Evolutionary conservation across 306 rosid genomes (phyloP), one percentile per base, ranked within the genome.

Genomic region (Senna tora): DNA sequence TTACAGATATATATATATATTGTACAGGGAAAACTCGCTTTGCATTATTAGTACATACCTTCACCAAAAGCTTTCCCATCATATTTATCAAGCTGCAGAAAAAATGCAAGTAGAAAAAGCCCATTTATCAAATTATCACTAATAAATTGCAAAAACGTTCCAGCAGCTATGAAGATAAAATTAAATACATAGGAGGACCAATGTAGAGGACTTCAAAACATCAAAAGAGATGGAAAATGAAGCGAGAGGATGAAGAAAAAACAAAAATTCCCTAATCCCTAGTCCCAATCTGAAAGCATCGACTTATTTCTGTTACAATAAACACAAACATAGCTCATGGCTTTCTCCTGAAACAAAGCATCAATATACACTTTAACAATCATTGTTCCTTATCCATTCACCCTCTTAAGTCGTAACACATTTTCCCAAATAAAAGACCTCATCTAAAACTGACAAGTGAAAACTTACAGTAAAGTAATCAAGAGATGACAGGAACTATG

Each of bases 1-100:
- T n/a, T n/a, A n/a, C n/a, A n/a, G n/a, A n/a, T n/a, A n/a, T n/a
- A n/a, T n/a, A n/a, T n/a, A n/a, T n/a, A n/a, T n/a, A n/a, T n/a
- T n/a, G n/a, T n/a, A n/a, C n/a, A n/a, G n/a, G n/a, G n/a, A n/a
- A 7, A 4, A 69, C 47, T 59, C 63, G 61, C 53, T 72, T n/a
- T 16, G 64, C 77, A 59, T 47, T 41, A 59, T 16, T 36, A 32
- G 13, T 33, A 73, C 88, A 80, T 85, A 91, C 99, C 99, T 91
- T 89, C 97, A 47, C 80, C 85, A 65, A 78, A 79, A 80, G 86
- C 89, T 86, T 87, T 91, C 51, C 99, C 99, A 57, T 94, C 97
- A 76, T 89, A 79, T 25, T 82, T 45, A 77, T 94, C 99, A 67
- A 94, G 99, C 99, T 94, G 96, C 66, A 45, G 78, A 46, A 65